Base-by-base conservation (phyloP, 2,329 filamentous ascomycete species). In the Botryotinia convoluta region DNA sequence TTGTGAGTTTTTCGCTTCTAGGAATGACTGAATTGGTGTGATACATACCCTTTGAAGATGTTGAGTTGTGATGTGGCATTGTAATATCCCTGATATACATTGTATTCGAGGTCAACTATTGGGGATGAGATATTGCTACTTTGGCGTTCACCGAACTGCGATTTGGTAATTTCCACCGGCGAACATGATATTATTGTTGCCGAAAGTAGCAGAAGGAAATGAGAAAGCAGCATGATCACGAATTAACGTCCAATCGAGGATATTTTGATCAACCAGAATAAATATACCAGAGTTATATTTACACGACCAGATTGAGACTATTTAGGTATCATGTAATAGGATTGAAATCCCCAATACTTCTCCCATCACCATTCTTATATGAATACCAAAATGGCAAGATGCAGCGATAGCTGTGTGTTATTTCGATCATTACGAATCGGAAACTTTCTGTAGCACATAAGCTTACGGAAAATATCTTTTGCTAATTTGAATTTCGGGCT, bases 31-130 rank as follows among this genome's bases (percentile, higher is more conserved):
- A 37, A 32, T n/a, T 12, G 4, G 3, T 10, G 22, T 7, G 63
- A 32, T n/a, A 54, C 74, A 64, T 80, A 84, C 85, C 85, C 84
- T 78, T 83, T 84, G 80, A 82, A 87, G 42, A 82, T 78, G 73
- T 87, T 86, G 16, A 86, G 68, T 3, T 81, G 80, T 16, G 79
- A 82, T 0, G 81, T 80, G 7, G 78, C 32, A 74, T 86, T 82
- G 59, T 82, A 80, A 48, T 79, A 80, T 16, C 85, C 86, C 74
- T 83, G 78, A 74, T 87, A 87, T 32, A 80, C 79, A 14, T 81
- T 81, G 73, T 87, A 87, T 14, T 82, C 85, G 1, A 87, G 77
- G 75, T 87, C 82, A 35, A 86, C 84, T 2, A 48, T 29, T 29
- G 45, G 59, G 32, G 71, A 60, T n/a, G 70, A 68, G 39, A 32